phyloP scores from a whole-genome alignment of 2,329 filamentous ascomycete genomes.

The Volutella citrinella region DNA sequence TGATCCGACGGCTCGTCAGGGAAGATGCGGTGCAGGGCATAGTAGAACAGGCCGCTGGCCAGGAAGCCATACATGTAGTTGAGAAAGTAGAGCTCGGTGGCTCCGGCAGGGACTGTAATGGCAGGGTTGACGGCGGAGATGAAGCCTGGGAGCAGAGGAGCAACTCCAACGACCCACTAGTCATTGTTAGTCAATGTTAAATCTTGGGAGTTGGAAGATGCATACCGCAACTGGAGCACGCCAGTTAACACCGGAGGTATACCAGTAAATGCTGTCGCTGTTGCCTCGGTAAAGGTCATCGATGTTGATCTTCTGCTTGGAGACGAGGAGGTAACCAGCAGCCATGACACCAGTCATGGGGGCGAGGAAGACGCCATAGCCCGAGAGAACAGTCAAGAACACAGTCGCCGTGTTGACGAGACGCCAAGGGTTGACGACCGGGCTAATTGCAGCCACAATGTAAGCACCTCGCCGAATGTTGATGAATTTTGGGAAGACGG shows the following conservation, averaged over 20 bases:
- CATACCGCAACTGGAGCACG: conserved; percentile 37
- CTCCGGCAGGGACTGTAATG: conserved; percentile 32
- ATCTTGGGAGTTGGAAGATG: neutral
- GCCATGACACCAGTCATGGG: conserved; percentile 41
- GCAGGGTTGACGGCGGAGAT: conserved; percentile 35
- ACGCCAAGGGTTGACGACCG: conserved; percentile 37
- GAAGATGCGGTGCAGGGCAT: conserved; percentile 28
- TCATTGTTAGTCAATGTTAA: conserved; percentile 2
- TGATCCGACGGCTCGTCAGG: conserved; percentile 24
- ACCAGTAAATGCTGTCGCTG: conserved; percentile 37
- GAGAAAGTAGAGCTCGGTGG: conserved; percentile 36
- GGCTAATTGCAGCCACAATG: conserved; percentile 33
- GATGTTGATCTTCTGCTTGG: conserved; percentile 32
- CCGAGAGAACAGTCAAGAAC: conserved; percentile 34
- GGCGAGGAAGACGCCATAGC: conserved; percentile 36
- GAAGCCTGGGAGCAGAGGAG: conserved; percentile 41
- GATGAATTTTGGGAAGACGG: conserved; percentile 34
- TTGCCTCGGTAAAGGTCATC: conserved; percentile 33
- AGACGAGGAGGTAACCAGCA: conserved; percentile 32
- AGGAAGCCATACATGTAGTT: conserved; percentile 39
- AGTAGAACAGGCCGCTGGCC: conserved; percentile 30
- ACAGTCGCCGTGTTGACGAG: conserved; percentile 35
- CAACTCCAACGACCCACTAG: conserved; percentile 38
- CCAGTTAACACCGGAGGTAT: conserved; percentile 38
- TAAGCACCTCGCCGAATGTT: conserved; percentile 38